Conservation (phyloP, 73 alveolate genomes). For the Symbiodinium pilosum region DNA sequence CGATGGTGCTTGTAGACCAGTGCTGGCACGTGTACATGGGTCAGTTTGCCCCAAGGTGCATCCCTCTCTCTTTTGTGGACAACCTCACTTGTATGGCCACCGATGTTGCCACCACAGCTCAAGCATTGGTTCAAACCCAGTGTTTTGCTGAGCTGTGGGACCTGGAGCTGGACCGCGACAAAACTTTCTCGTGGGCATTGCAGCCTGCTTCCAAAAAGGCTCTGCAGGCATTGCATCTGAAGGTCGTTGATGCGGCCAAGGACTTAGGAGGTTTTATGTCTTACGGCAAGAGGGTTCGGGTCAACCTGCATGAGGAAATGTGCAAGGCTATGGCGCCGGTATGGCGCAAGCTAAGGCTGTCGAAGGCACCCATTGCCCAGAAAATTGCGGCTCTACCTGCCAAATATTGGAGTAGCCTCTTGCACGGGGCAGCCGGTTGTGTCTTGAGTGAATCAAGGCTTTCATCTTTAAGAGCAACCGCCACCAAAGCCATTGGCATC, state of each 20-base stretch:
- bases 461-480: no score
- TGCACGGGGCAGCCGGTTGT: no score
- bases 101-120: background rate
- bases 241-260: background rate
- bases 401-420: background rate
- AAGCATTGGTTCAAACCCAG: background rate
- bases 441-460: no score
- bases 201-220: background rate
- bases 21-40: background rate
- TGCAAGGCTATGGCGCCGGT: no score
- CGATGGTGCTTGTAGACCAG: background rate
- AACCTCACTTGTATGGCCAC: background rate
- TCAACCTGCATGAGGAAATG: no score
- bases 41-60: background rate
- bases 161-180: background rate
- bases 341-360: background rate
- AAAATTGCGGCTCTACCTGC: background rate
- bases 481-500: no score
- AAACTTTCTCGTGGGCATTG: background rate
- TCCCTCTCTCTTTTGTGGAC: background rate
- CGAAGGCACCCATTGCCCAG: background rate
- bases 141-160: background rate
- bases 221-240: background rate
- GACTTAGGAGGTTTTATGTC: background rate
- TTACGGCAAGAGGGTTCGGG: no score